Percentiles rank a stretch among this genome's conserved stretches.
Evolutionary conservation across 345 rosid species (phyloP).

Genomic region (Psidium guajava): DNA sequence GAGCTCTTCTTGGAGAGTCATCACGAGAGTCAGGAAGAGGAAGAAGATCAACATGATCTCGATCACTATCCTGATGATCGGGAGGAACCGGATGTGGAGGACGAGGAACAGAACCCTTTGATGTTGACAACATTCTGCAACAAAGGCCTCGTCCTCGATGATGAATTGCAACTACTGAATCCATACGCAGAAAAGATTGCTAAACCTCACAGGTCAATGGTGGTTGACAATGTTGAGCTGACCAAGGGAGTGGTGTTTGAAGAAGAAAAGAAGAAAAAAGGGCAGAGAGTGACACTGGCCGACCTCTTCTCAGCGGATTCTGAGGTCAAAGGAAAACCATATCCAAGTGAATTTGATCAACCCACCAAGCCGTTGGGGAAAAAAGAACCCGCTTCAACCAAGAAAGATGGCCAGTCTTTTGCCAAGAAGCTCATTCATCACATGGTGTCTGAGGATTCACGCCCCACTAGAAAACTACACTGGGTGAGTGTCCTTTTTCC

Average conservation of each 20-base stretch:
- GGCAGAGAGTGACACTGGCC: slow-evolving; percentile 62
- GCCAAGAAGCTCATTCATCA: slow-evolving; percentile 59
- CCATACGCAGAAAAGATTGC: background rate
- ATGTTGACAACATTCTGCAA: slow-evolving; percentile 25
- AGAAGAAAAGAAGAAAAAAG: slow-evolving; percentile 25
- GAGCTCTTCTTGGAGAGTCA: background rate
- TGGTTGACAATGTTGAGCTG: background rate
- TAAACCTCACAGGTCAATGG: slow-evolving; percentile 4
- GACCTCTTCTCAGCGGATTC: slow-evolving; percentile 68
- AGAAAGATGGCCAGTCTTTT: slow-evolving; percentile 30
- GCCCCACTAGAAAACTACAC: slow-evolving; percentile 52
- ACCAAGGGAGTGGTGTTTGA: background rate
- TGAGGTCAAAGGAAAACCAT: slow-evolving; percentile 17
- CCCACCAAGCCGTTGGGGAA: background rate
- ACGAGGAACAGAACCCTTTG: slow-evolving; percentile 55
- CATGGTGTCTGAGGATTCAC: slow-evolving; percentile 33
- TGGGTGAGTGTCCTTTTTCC: slow-evolving; percentile 15
- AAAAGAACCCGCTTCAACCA: slow-evolving; percentile 11
- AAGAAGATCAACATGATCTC: slow-evolving; percentile 6
- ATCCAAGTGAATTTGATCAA: slow-evolving; percentile 11
- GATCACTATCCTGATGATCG: slow-evolving; percentile 11
- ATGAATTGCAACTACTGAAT: background rate
- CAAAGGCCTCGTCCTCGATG: background rate
- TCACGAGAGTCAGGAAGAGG: slow-evolving; percentile 10
- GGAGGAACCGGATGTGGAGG: slow-evolving; percentile 11